These are phyloP conservation scores for Trichosporon sp. DNA, from an alignment of 1,284 basidiomycete genomes.

Conservation along the genomic window DNA sequence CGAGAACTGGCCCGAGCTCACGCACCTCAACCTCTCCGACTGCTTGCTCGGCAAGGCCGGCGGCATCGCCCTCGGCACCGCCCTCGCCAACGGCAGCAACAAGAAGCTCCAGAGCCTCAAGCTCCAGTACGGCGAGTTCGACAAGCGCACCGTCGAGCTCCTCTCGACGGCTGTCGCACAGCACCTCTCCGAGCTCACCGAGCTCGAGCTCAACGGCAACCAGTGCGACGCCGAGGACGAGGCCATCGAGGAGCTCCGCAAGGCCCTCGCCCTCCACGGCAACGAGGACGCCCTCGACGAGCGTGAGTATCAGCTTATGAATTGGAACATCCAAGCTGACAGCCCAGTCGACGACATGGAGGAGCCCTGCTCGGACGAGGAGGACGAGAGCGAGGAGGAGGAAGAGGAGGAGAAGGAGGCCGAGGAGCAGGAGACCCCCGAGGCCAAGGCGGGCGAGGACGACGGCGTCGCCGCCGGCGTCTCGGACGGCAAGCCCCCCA, in stretches of 20 bases:
- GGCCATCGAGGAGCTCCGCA: conserved; percentile 61
- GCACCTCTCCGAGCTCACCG: conserved; percentile 59
- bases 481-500: conserved; percentile 30
- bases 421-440: conserved; percentile 44
- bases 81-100: conserved; percentile 61
- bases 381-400: conserved; percentile 52
- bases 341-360: conserved; percentile 61
- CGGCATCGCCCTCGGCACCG: conserved; percentile 61
- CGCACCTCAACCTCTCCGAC: conserved; percentile 82
- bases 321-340: not conserved
- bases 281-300: conserved; percentile 78
- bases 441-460: conserved; percentile 43
- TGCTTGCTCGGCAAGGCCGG: conserved; percentile 71
- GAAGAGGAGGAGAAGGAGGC: conserved; percentile 49
- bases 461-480: conserved; percentile 37
- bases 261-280: conserved; percentile 66
- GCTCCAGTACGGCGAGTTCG: conserved; percentile 87
- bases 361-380: conserved; percentile 55
- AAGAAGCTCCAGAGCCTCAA: conserved; percentile 66
- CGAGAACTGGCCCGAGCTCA: conserved; percentile 65
- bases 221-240: conserved; percentile 77
- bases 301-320: conserved; percentile 39
- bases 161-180: conserved; percentile 64
- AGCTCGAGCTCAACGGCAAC: conserved; percentile 82
- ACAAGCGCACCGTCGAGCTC: conserved; percentile 62